Evolutionary conservation across 805 yeast genomes (phyloP), one percentile per base, ranked within the genome.

Genomic region (Saccharomycopsis sp.): DNA sequence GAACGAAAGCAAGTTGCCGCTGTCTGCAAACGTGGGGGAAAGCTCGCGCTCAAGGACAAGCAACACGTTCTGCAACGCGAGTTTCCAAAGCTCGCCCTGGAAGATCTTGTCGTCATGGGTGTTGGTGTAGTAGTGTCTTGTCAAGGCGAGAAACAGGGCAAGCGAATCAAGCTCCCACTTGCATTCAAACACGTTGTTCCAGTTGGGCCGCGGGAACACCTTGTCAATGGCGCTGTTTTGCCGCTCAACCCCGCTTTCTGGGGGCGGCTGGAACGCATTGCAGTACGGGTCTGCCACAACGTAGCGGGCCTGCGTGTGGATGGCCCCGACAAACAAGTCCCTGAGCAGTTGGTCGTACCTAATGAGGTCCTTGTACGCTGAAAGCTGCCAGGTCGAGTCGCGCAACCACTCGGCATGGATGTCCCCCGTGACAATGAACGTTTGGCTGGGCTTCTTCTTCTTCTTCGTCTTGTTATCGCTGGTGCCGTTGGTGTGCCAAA

Each of bases 341-440:
- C 61, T 56, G 38, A 86, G 62, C 2, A 50, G 43, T 1, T 55
- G 49, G 52, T 85, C 92, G 39, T 68, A 53, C 30, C 61, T 60
- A 10, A 77, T 60, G 17, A 84, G 65, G 5, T 75, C 74, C 51
- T 79, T 77, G 57, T 85, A 87, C 2, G 82, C 83, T 3, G 84
- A 71, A 36, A 86, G 60, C 54, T 86, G 96, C 50, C 92, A 65
- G 0, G 94, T 84, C 1, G 94, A 77, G 58, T 86, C 96, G 39
- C 96, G 62, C 36, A 86, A 62, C 96, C 96, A 86, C 58, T 86
- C 95, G 2, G 95, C 95, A 56, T 84, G 87, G 42, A 86, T 86
- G 54, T 86, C 96, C 7, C 96, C 96, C 0, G 96, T 86, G 23
- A 85, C 89, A 1, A 86, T 72, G 58, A 86, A 86, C 1, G 94